Percentiles rank a stretch among this genome's conserved stretches.
Evolutionary conservation across 2,329 filamentous ascomycete species (phyloP).

Genomic region (Arthrobotrys megalospora): DNA sequence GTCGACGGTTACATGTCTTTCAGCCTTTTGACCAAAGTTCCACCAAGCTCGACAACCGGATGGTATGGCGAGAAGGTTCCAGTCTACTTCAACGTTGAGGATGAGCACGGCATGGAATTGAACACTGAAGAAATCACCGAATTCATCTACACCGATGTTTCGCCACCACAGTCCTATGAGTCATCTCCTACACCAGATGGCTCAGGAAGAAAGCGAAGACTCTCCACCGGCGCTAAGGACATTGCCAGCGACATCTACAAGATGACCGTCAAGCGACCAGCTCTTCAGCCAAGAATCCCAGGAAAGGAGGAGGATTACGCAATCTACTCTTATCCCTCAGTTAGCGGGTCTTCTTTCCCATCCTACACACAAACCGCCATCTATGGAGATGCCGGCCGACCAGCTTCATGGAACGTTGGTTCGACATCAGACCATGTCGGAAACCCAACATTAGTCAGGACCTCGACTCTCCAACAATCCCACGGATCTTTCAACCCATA

Average conservation of each 20-base stretch:
- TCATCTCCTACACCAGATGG: slow-evolving; percentile 67
- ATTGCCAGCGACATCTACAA: slow-evolving; percentile 64
- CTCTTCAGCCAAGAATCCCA: slow-evolving; percentile 69
- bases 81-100: slow-evolving; percentile 75
- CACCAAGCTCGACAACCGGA: slow-evolving; percentile 74
- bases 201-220: slow-evolving; percentile 73
- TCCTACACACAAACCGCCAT: slow-evolving; percentile 71
- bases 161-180: slow-evolving; percentile 65
- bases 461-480: slow-evolving; percentile 76
- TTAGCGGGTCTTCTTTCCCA: slow-evolving; percentile 69
- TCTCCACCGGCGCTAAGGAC: slow-evolving; percentile 71
- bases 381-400: slow-evolving; percentile 67
- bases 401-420: slow-evolving; percentile 63
- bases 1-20: slow-evolving; percentile 74
- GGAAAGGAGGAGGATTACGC: slow-evolving; percentile 71
- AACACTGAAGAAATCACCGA: slow-evolving; percentile 73
- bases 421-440: slow-evolving; percentile 62
- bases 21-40: slow-evolving; percentile 79
- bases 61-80: slow-evolving; percentile 73
- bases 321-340: slow-evolving; percentile 73
- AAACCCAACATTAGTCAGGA: slow-evolving; percentile 77
- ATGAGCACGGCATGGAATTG: slow-evolving; percentile 71
- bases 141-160: slow-evolving; percentile 74
- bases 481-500: slow-evolving; percentile 80
- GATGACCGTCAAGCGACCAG: slow-evolving; percentile 70